Base-by-base conservation (phyloP, 1,284 basidiomycete species). In the Papiliotrema nemorosa region DNA sequence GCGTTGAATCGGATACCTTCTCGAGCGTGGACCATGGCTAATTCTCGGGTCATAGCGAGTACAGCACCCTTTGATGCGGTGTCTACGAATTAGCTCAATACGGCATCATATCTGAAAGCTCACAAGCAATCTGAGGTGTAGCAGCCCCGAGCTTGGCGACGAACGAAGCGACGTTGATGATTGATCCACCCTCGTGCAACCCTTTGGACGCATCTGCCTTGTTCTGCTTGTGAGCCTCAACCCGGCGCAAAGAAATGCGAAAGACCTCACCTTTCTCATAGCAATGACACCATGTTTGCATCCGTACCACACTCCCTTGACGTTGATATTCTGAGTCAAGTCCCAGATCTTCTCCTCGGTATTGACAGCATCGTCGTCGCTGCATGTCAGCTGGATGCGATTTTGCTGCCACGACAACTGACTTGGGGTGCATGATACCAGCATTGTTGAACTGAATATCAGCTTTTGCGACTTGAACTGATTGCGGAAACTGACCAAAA, bases 221-320 rank as follows among this genome's bases (percentile, higher is more conserved):
- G 76, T 97, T 97, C 58, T 89, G 47, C 37, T 13, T 18, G 44
- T 51, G 33, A 48, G 47, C 37, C 26, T 1, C 16, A 18, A 13
- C 36, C 21, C 24, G 34, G 14, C 13, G 13, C 13, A 42, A 14
- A 27, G 37, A 3, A 25, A 29, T n/a, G n/a, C 31, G 22, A 27
- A 27, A 43, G 20, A 20, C 60, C 74, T 57, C 46, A 72, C 74
- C 39, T 71, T 78, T 57, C 90, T 84, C 93, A 97, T 97, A 22
- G 93, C 94, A 49, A 86, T 79, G 68, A 97, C 92, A 6, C 91
- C 93, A 69, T 97, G 86, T 76, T 97, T 96, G 81, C 88, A 93
- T 40, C 94, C 93, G 84, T 87, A 97, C 93, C 93, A 97, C 53
- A 97, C 94, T 49, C 93, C 93, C 76, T 97, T 97, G 71, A 94